Evolutionary conservation across 371 early-diverging fungal species (phyloP).

Genomic region (Mortierella polycephala): DNA sequence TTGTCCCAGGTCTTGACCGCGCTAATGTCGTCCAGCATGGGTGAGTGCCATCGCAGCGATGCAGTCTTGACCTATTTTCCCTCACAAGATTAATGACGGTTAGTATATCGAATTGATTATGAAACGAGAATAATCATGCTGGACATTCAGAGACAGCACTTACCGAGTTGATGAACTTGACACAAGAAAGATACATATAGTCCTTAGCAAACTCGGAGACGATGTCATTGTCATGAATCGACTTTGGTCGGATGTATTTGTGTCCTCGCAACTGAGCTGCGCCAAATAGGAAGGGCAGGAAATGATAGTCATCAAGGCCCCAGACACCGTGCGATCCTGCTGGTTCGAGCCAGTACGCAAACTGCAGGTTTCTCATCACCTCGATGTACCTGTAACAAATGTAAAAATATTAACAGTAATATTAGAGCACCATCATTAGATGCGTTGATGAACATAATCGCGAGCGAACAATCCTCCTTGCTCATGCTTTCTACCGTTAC

Average conservation of each 20-base stretch:
- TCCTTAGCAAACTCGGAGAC: conserved; percentile 84
- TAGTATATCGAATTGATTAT: neutral
- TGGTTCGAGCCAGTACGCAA: conserved; percentile 97
- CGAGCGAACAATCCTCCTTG: too few species aligned
- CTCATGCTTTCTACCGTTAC: conserved; percentile 29
- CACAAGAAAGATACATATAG: conserved; percentile 95
- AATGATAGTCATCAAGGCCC: conserved; percentile 99
- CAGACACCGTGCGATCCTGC: conserved; percentile 99
- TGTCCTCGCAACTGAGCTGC: conserved; percentile 87
- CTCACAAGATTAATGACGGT: neutral
- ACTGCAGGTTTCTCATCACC: conserved; percentile 90
- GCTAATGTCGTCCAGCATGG: conserved; percentile 96
- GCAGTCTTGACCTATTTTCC: conserved; percentile 61
- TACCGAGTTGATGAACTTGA: conserved; percentile 86
- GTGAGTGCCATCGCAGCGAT: conserved; percentile 87
- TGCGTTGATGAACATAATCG: too few species aligned
- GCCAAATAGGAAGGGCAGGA: conserved; percentile 97
- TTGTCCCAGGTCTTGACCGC: conserved; percentile 93
- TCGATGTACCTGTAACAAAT: conserved; percentile 79
- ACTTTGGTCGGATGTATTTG: conserved; percentile 87
- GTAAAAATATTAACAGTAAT: conserved; percentile 1
- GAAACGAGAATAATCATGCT: neutral
- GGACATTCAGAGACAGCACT: conserved; percentile 20
- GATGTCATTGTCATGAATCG: conserved; percentile 83
- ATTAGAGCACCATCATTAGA: neutral